Conservation (phyloP, 2,329 filamentous ascomycete genomes). For the Nothophoma quercina region DNA sequence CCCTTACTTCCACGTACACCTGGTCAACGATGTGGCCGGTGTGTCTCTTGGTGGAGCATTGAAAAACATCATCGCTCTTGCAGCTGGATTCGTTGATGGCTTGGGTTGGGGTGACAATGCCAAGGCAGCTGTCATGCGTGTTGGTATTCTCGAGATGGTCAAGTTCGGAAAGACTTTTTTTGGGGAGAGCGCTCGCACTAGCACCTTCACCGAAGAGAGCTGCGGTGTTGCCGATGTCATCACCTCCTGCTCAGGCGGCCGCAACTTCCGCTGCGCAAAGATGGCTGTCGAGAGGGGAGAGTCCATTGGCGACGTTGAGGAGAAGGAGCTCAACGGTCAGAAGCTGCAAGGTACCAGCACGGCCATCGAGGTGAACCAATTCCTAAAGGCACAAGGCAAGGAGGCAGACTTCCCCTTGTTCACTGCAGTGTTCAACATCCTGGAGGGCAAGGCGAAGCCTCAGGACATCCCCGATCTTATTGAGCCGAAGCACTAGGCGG, state of each 20-base stretch:
- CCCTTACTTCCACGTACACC: constrained; percentile 95
- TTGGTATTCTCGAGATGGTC: constrained; percentile 95
- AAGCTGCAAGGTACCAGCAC: constrained; percentile 95
- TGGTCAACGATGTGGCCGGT: constrained; percentile 94
- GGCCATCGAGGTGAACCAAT: constrained; percentile 87
- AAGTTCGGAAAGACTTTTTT: constrained; percentile 96
- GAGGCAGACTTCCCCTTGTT: constrained; percentile 91
- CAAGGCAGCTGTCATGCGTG: constrained; percentile 97
- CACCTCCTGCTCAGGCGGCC: constrained; percentile 88
- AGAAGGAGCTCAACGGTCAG: constrained; percentile 90
- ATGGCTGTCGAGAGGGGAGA: constrained; percentile 81
- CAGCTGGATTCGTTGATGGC: constrained; percentile 93
- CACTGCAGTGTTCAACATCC: constrained; percentile 83
- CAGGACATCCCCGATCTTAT: constrained; percentile 79
- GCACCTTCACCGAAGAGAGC: constrained; percentile 96
- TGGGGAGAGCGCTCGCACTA: constrained; percentile 76
- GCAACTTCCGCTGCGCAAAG: constrained; percentile 94
- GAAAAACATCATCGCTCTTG: constrained; percentile 96
- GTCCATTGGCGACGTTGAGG: constrained; percentile 86
- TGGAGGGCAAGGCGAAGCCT: constrained; percentile 77
- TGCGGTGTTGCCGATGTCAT: constrained; percentile 95
- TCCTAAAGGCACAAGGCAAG: constrained; percentile 78
- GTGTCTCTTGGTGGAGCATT: constrained; percentile 93
- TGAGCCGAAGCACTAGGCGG: constrained; percentile 45
- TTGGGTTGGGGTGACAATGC: constrained; percentile 98